A percentile compares a stretch with the other conserved stretches of the same genome.
Conservation (phyloP, 1,284 basidiomycete genomes). For the Papiliotrema fonsecae region DNA sequence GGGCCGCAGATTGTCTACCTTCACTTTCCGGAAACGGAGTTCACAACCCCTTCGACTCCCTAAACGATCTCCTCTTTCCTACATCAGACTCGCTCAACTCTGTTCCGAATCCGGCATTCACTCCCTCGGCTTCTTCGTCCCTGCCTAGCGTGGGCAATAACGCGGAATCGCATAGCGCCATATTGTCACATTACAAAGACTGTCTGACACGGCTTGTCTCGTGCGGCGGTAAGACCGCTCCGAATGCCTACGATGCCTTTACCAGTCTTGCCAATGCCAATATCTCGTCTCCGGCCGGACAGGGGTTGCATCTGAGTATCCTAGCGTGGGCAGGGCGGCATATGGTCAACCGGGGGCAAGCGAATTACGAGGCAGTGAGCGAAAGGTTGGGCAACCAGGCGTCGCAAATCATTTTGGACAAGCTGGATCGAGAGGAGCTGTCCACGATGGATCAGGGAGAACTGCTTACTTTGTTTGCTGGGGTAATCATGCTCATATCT, state of each 20-base stretch:
- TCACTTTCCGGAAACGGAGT: slow-evolving; percentile 11
- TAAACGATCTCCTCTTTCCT: slow-evolving; percentile 6
- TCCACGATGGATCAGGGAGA: slow-evolving; percentile 11
- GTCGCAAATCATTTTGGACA: slow-evolving; percentile 14
- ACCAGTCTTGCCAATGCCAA: slow-evolving; percentile 18
- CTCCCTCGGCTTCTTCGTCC: not conserved
- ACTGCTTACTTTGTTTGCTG: slow-evolving; percentile 30
- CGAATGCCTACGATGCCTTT: slow-evolving; percentile 25
- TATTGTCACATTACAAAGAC: slow-evolving; percentile 23
- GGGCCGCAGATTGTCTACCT: slow-evolving; percentile 30
- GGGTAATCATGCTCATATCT: slow-evolving; percentile 32
- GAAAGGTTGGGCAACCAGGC: slow-evolving; percentile 30
- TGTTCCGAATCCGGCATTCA: not conserved
- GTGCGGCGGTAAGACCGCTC: slow-evolving; percentile 13
- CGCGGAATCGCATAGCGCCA: slow-evolving; percentile 8
- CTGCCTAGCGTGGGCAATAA: slow-evolving; percentile 1
- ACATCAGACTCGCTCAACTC: not conserved
- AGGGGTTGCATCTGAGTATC: slow-evolving; percentile 28
- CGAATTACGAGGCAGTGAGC: slow-evolving; percentile 30
- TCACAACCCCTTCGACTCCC: slow-evolving; percentile 20
- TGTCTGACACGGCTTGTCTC: slow-evolving; percentile 24
- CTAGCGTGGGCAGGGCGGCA: slow-evolving; percentile 36
- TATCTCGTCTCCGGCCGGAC: slow-evolving; percentile 14
- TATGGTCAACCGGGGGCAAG: slow-evolving; percentile 30
- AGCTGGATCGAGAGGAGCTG: slow-evolving; percentile 2